These are phyloP conservation scores for Aristolochia fimbriata DNA, from an alignment of 164 flowering plant genomes.

Conservation along the genomic window DNA sequence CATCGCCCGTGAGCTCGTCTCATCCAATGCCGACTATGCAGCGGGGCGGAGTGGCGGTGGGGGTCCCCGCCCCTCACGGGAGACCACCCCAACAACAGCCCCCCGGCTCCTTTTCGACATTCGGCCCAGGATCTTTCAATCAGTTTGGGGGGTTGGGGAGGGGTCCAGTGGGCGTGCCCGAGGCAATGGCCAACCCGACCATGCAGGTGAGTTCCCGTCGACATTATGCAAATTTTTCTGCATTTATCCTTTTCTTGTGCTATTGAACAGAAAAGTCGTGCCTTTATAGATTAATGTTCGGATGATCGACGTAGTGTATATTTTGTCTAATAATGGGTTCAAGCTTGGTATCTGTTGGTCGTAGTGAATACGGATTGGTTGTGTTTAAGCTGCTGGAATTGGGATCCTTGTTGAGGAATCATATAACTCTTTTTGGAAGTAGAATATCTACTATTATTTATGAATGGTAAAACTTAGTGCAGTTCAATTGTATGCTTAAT, in stretches of 20 bases:
- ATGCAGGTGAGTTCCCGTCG: neutral
- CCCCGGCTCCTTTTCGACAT: conserved; percentile 2
- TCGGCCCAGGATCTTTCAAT: conserved; percentile 1
- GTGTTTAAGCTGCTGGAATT: no score
- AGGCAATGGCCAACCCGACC: neutral
- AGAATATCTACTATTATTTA: no score
- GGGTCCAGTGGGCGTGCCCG: neutral
- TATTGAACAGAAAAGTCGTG: neutral
- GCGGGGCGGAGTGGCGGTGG: conserved; percentile 1
- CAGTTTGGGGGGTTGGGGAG: neutral
- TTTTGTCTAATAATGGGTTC: neutral
- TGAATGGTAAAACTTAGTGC: no score
- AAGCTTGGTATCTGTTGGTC: neutral
- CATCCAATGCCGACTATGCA: neutral
- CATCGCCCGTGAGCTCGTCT: neutral
- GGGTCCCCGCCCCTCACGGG: neutral
- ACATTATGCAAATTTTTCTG: no score
- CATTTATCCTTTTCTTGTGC: neutral
- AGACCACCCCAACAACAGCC: neutral
- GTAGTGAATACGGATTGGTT: neutral
- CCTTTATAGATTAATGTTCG: neutral
- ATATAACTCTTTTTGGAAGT: no score
- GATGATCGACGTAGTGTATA: neutral
- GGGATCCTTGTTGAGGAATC: no score
- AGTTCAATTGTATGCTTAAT: no score